These are phyloP conservation scores for Trichoderma guizhouense DNA, from an alignment of 2,329 filamentous ascomycete genomes.

Conservation along the genomic window DNA sequence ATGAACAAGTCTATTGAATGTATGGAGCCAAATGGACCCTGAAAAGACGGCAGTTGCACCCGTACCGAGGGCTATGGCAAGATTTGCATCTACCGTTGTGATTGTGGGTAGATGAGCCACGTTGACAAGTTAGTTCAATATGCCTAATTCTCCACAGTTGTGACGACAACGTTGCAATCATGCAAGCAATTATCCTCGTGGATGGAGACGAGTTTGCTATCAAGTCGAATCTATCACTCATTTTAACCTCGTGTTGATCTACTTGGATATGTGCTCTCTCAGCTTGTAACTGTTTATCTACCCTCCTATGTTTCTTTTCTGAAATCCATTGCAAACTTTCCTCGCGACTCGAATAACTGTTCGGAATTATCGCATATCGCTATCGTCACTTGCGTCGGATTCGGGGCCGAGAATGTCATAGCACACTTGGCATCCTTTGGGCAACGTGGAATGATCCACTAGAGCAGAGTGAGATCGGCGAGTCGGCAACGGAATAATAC, in stretches of 20 bases:
- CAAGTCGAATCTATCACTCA: neutral
- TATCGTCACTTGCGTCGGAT: neutral
- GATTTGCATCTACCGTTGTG: neutral
- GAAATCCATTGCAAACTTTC: neutral
- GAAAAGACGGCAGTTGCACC: neutral
- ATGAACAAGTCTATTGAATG: neutral
- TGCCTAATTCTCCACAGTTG: neutral
- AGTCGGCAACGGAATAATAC: neutral
- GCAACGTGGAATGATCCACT: neutral
- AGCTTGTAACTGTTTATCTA: neutral
- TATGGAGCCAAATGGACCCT: neutral
- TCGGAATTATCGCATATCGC: neutral
- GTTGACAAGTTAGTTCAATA: neutral
- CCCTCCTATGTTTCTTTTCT: neutral
- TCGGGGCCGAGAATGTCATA: neutral
- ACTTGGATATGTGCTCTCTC: neutral
- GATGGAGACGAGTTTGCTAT: neutral
- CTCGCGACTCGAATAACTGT: fast-evolving
- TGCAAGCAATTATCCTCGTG: neutral
- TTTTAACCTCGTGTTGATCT: neutral
- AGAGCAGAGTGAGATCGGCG: neutral
- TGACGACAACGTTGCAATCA: neutral
- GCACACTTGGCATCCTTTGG: neutral
- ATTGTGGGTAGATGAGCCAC: neutral
- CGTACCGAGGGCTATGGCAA: neutral